Conservation (phyloP, 371 early-diverging fungal genomes). For the Lichtheimia ramosa region DNA sequence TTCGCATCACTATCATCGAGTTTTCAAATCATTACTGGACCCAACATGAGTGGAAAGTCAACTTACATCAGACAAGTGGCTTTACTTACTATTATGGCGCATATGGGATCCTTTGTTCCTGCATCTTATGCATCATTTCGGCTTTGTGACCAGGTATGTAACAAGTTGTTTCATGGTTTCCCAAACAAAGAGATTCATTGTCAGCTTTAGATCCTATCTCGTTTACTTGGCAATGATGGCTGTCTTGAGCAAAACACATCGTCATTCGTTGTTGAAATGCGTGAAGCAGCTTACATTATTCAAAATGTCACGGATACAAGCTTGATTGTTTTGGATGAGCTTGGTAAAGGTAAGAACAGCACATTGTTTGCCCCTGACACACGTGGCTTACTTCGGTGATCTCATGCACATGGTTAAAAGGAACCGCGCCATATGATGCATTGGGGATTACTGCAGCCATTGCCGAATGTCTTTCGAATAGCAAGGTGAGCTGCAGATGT, state of each 20-base stretch:
- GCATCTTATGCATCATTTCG: constrained; percentile 86
- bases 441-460: constrained; percentile 80
- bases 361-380: background rate
- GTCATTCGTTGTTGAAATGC: constrained; percentile 94
- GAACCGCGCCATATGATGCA: constrained; percentile 81
- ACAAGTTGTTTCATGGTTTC: background rate
- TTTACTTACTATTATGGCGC: constrained; percentile 89
- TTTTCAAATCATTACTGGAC: constrained; percentile 93
- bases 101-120: constrained; percentile 94
- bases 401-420: constrained; percentile 22
- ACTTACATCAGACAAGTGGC: constrained; percentile 94
- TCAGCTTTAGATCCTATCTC: constrained; percentile 51
- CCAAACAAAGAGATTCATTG: background rate
- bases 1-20: constrained; percentile 64
- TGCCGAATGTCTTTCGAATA: constrained; percentile 62
- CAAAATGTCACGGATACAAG: constrained; percentile 67
- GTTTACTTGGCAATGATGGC: constrained; percentile 72
- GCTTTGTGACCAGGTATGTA: constrained; percentile 64
- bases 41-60: constrained; percentile 98
- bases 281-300: constrained; percentile 83
- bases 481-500: background rate
- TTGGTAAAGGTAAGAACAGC: constrained; percentile 80
- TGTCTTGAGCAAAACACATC: constrained; percentile 67
- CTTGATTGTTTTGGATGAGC: constrained; percentile 94
- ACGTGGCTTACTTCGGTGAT: background rate